phyloP scores from a whole-genome alignment of 1,139 yeast species.

The Kodamaea fungicola region DNA sequence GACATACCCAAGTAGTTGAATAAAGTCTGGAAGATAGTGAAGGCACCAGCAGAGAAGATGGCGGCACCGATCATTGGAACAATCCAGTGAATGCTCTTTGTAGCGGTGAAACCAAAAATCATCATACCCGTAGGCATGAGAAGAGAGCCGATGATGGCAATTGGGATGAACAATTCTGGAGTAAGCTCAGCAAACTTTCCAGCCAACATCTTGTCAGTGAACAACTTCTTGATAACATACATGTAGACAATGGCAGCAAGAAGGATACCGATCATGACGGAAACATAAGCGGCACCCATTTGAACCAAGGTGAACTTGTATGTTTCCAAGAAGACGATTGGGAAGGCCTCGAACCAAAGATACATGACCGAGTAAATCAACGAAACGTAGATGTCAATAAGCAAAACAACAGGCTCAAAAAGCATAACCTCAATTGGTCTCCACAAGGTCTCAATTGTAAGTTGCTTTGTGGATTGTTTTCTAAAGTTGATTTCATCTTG shows the following conservation, averaged over 20 bases:
- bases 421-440: constrained; percentile 43
- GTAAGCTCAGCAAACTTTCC: constrained; percentile 28
- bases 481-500: constrained; percentile 26
- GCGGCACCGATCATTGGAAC: constrained; percentile 41
- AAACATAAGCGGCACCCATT: constrained; percentile 50
- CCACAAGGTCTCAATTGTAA: constrained; percentile 43
- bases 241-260: constrained; percentile 24
- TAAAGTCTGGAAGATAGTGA: constrained; percentile 39
- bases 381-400: constrained; percentile 48
- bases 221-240: constrained; percentile 17
- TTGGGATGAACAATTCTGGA: constrained; percentile 42
- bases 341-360: constrained; percentile 59
- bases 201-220: constrained; percentile 23
- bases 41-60: constrained; percentile 33
- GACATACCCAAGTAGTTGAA: constrained; percentile 32
- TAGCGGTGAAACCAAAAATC: constrained; percentile 50
- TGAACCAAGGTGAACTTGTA: constrained; percentile 47
- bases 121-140: constrained; percentile 43
- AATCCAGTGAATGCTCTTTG: constrained; percentile 37
- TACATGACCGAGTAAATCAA: constrained; percentile 53
- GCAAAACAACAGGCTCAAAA: constrained; percentile 43
- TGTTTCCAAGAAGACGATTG: constrained; percentile 45
- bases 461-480: constrained; percentile 15
- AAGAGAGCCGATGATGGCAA: constrained; percentile 40
- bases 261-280: constrained; percentile 41